These are phyloP conservation scores for Trichoderma sp. DNA, from an alignment of 2,329 filamentous ascomycete species.

Conservation along the genomic window DNA sequence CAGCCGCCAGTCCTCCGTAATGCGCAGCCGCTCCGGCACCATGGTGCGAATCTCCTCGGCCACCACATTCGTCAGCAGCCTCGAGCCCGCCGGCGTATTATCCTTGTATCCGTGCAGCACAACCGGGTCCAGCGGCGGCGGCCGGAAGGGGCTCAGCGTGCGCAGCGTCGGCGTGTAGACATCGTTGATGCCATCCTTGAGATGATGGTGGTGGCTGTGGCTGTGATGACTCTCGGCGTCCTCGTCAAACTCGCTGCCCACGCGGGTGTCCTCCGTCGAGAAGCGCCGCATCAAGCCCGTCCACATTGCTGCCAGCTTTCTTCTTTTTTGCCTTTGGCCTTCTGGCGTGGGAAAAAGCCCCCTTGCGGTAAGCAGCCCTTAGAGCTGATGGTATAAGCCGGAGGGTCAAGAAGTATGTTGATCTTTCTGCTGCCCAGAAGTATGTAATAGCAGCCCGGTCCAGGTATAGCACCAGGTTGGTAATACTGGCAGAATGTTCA, in stretches of 20 bases:
- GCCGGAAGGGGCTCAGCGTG: constrained; percentile 75
- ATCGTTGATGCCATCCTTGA: constrained; percentile 50
- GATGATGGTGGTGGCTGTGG: constrained; percentile 5
- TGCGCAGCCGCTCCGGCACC: constrained; percentile 79
- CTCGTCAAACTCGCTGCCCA: constrained; percentile 31
- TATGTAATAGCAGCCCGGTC: neutral
- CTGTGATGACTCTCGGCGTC: constrained; percentile 21
- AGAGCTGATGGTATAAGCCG: neutral
- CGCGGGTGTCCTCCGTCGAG: constrained; percentile 45
- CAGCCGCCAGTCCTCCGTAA: constrained; percentile 82
- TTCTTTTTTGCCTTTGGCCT: neutral
- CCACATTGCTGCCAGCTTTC: constrained; percentile 36
- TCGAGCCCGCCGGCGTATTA: constrained; percentile 56
- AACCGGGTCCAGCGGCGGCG: constrained; percentile 82
- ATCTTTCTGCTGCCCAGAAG: neutral
- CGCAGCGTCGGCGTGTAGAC: constrained; percentile 54
- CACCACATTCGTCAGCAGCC: constrained; percentile 67
- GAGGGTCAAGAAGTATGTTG: neutral
- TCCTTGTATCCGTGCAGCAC: constrained; percentile 63
- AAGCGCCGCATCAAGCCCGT: constrained; percentile 68
- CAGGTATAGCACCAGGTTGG: neutral
- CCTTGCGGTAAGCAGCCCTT: neutral
- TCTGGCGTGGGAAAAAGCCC: neutral
- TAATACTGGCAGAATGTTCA: neutral
- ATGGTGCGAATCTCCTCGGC: constrained; percentile 93